phyloP scores from a whole-genome alignment of 352 stramenopile species.

The Globisporangium solare region DNA sequence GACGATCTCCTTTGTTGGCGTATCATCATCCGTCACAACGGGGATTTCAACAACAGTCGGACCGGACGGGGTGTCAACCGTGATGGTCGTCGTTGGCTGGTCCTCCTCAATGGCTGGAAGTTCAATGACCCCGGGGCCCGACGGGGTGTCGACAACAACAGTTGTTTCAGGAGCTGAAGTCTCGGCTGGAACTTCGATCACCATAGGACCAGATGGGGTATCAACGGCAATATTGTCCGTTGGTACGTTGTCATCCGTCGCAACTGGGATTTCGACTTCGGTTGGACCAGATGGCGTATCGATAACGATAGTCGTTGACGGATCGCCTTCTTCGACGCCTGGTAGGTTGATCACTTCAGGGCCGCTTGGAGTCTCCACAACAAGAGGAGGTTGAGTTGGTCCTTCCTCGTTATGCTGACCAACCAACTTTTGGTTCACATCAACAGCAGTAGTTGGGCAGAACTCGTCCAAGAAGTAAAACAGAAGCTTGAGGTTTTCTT shows the following conservation, averaged over 20 bases:
- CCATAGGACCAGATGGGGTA: background rate
- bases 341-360: background rate
- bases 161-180: background rate
- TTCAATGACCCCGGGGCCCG: background rate
- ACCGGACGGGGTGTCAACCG: slow-evolving; percentile 7
- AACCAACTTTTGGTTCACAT: slow-evolving; percentile 8
- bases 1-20: slow-evolving; percentile 5
- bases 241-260: background rate
- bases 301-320: background rate
- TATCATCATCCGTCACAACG: slow-evolving; percentile 1
- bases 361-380: background rate
- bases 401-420: background rate
- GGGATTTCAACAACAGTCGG: background rate
- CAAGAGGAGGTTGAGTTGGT: background rate
- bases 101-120: background rate
- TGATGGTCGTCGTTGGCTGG: background rate
- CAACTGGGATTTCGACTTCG: background rate
- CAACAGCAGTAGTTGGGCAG: slow-evolving; percentile 25
- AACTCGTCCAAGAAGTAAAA: slow-evolving; percentile 36
- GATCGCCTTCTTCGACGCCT: background rate
- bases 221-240: slow-evolving; percentile 2
- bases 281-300: slow-evolving; percentile 3
- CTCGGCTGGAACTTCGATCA: slow-evolving; percentile 1
- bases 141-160: slow-evolving; percentile 4
- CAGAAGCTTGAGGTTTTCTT: slow-evolving; percentile 26